These are phyloP conservation scores for Pyrrhoderma lamaoense DNA, from an alignment of 1,284 basidiomycete genomes.

Conservation along the genomic window DNA sequence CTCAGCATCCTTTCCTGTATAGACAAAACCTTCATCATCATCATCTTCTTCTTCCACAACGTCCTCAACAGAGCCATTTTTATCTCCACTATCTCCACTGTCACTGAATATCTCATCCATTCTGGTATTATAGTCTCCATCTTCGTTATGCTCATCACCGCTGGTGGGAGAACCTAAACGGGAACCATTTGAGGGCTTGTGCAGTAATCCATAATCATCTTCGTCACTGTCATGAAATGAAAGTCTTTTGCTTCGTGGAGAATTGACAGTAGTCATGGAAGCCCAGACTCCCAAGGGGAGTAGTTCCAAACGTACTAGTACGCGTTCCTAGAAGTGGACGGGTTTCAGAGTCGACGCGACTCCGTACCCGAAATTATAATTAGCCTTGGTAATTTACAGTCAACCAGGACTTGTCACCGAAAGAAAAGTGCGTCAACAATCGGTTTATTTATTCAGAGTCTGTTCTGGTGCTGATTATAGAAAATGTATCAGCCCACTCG, in stretches of 20 bases:
- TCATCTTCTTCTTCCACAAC: slow-evolving; percentile 39
- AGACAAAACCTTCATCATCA: slow-evolving; percentile 60
- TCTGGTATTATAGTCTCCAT: slow-evolving; percentile 49
- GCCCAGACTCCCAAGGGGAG: neutral
- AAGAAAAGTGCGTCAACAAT: too few species aligned
- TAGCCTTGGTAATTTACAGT: too few species aligned
- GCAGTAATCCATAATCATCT: slow-evolving; percentile 3
- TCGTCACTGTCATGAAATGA: slow-evolving; percentile 3
- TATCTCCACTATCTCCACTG: slow-evolving; percentile 30
- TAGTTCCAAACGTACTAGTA: too few species aligned
- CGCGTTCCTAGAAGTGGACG: too few species aligned
- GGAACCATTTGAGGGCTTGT: neutral
- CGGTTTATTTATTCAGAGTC: too few species aligned
- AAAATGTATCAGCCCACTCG: too few species aligned
- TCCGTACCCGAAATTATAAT: too few species aligned
- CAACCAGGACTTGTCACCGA: too few species aligned
- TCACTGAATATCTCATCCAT: slow-evolving; percentile 66
- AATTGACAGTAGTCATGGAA: neutral
- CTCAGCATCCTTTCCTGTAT: slow-evolving; percentile 59
- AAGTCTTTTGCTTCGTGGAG: neutral
- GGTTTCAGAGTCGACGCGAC: too few species aligned
- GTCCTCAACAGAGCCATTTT: slow-evolving; percentile 21
- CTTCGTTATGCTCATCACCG: slow-evolving; percentile 28
- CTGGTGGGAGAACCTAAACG: slow-evolving; percentile 17
- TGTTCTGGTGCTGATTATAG: too few species aligned